Evolutionary conservation across 2,329 filamentous ascomycete species (phyloP), one percentile per base, ranked within the genome.

Genomic region (Talaromyces verruculosus): DNA sequence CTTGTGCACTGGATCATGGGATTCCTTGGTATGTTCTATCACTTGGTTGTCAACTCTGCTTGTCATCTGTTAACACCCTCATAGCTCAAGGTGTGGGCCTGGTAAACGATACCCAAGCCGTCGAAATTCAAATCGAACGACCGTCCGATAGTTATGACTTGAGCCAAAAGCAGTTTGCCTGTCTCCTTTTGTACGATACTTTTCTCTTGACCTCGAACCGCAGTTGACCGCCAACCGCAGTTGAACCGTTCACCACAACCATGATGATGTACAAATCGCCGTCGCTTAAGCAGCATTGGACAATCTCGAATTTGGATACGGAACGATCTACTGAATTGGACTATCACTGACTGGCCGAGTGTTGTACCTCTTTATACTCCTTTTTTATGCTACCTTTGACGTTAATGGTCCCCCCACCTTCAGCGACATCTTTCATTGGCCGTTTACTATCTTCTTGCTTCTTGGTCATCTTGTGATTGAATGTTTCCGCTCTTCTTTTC

Each of bases 1-100:
- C 84, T 85, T 99, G 83, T 98, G 95, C 87, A 99, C 95, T 76
- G 95, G 95, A 80, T 99, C 95, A 72, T 99, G 95, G 95, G 95
- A 99, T 83, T 97, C 95, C 75, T 87, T 97, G 85, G 95, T 98
- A 87, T 83, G 92, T 65, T 70, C 63, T 22, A n/a, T 17, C 5
- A 10, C 3, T 43, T 41, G 2, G 19, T 2, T 7, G 4, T 5
- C 25, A 25, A 25, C 25, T 4, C 8, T 19, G 22, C 10, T 22
- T 39, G 33, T 5, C 19, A 1, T 37, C 19, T 19, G 13, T 41
- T 43, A 30, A 58, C 37, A 47, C 58, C 64, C 41, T 45, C 41
- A 67, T 69, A 93, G 91, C 89, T 94, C 80, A 93, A 93, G 87
- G 88, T 94, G 78, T 94, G 91, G 91, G 91, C 91, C 69, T 92